phyloP scores from a whole-genome alignment of 2,329 filamentous ascomycete genomes.

The Mycosphaerelloides madeirae region DNA sequence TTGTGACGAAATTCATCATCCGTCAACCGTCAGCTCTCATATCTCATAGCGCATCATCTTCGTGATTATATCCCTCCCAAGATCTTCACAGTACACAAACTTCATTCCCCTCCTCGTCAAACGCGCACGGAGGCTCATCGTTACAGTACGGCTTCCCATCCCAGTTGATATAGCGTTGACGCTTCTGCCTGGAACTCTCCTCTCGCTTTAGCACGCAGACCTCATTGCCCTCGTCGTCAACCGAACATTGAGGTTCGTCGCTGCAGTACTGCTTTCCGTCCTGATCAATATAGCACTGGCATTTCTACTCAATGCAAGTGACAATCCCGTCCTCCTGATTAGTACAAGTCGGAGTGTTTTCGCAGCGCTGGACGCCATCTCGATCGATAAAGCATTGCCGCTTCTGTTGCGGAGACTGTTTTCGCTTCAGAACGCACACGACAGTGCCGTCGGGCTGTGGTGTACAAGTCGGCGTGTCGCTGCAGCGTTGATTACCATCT shows the following conservation, averaged over 20 bases:
- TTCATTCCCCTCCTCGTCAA: slow-evolving; percentile 3
- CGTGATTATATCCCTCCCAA: neutral
- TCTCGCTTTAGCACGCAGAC: neutral
- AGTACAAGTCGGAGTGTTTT: neutral
- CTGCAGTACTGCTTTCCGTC: slow-evolving; percentile 1
- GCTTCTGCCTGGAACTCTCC: slow-evolving; percentile 1
- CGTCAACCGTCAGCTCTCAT: slow-evolving; percentile 1
- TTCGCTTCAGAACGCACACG: slow-evolving; percentile 5
- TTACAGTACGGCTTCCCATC: slow-evolving; percentile 5
- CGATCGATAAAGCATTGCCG: slow-evolving; percentile 5
- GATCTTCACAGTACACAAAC: slow-evolving; percentile 2
- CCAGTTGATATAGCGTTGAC: slow-evolving; percentile 6
- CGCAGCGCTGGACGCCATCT: slow-evolving; percentile 3
- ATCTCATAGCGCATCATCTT: neutral
- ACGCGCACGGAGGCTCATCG: slow-evolving; percentile 1
- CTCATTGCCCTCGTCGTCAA: neutral
- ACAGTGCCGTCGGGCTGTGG: slow-evolving; percentile 3
- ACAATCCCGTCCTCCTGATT: slow-evolving; percentile 1
- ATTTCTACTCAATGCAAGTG: neutral
- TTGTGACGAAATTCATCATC: no score
- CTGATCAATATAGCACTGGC: slow-evolving; percentile 4
- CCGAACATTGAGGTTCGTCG: neutral
- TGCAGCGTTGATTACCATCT: slow-evolving; percentile 6
- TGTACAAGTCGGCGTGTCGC: slow-evolving; percentile 5
- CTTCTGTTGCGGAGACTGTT: neutral